These are phyloP conservation scores for Calonectria fujianensis DNA, from an alignment of 2,329 filamentous ascomycete species.

Conservation along the genomic window DNA sequence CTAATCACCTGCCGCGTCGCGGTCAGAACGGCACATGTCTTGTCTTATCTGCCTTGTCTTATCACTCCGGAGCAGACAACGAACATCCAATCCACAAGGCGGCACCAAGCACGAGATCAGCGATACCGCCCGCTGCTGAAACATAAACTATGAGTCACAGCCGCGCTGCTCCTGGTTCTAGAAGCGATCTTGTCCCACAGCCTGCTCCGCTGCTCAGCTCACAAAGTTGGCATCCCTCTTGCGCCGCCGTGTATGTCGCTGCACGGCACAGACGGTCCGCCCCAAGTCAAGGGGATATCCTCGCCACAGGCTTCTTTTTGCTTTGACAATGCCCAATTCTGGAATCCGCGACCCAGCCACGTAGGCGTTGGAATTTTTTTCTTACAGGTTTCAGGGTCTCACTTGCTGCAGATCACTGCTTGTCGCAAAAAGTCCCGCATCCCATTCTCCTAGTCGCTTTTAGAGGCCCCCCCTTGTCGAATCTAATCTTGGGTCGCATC, in stretches of 20 bases:
- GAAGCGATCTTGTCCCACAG: conserved; percentile 36
- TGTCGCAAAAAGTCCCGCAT: conserved; percentile 24
- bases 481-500: conserved; percentile 26
- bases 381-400: conserved; percentile 27
- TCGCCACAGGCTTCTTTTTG: background rate
- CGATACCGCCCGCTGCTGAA: conserved; percentile 22
- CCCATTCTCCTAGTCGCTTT: conserved; percentile 6
- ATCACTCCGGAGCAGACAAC: background rate
- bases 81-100: background rate
- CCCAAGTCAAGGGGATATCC: background rate
- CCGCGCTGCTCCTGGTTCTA: conserved; percentile 26
- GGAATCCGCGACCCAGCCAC: conserved; percentile 21
- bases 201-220: conserved; percentile 29
- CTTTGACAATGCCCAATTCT: conserved; percentile 1
- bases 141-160: conserved; percentile 33
- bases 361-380: conserved; percentile 21
- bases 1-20: conserved; percentile 15
- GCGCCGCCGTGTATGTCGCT: conserved; percentile 15
- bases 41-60: background rate
- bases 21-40: background rate
- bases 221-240: conserved; percentile 25
- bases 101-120: conserved; percentile 1
- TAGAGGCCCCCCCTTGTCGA: conserved; percentile 6
- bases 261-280: conserved; percentile 14
- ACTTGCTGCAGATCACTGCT: conserved; percentile 24